Base-by-base conservation (phyloP, 2,329 filamentous ascomycete genomes). In the Fusarium sp. region DNA sequence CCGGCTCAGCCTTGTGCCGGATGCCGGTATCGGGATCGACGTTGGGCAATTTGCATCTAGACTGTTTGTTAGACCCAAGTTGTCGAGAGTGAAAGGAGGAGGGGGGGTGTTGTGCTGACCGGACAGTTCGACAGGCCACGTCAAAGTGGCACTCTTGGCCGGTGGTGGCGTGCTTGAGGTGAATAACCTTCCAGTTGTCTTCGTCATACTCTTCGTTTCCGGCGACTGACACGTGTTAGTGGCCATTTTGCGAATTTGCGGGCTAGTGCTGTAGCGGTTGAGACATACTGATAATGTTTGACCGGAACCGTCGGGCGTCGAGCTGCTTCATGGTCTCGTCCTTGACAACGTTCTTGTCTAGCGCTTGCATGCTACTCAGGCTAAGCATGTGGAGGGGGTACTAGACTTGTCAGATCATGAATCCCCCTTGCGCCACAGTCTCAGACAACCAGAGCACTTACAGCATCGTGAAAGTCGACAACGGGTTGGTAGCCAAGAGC, bases 301-400 rank as follows among this genome's bases (percentile, higher is more conserved):
- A 89, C 27, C 93, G 88, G 82, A 94, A 95, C 14, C 92, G 88
- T 18, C 88, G 83, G 10, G 89, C 88, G 66, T 92, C 90, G 0
- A 95, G 85, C 32, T 86, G 83, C 32, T 86, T 84, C 20, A 88
- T 79, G 8, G 78, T 78, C 27, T 86, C 82, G 59, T 87, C 86
- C 73, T 87, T 87, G 2, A 87, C 85, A 9, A 94, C 86, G 56
- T 88, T 84, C 3, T 84, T 82, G 68, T 91, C 89, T 30, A 94
- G 86, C 58, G 91, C 87, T 58, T 88, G 88, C 25, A 94, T 85
- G 72, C 91, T 93, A 54, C 87, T 87, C 20, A 94, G 81, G 74
- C 90, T 94, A 61, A 94, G 82, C 48, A 95, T 83, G 74, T 94
- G 91, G 18, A 95, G 84, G 2, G 93, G 92, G 79, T 93, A 94